These are phyloP conservation scores for Aphanomyces invadans DNA, from an alignment of 352 stramenopile genomes.

Conservation along the genomic window DNA sequence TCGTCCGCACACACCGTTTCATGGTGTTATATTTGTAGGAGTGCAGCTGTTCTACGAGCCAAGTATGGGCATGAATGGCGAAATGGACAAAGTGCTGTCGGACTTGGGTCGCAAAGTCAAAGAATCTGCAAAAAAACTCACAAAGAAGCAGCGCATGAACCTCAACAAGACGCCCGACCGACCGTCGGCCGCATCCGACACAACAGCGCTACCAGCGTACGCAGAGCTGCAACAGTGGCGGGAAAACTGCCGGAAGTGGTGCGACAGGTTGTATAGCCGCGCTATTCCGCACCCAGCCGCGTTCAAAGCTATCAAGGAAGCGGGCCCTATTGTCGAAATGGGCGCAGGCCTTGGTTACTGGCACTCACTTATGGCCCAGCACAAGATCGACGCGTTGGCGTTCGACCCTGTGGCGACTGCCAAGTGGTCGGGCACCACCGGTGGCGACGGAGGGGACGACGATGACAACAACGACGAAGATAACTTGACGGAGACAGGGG, in stretches of 20 bases:
- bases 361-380: slow-evolving; percentile 16
- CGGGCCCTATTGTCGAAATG: slow-evolving; percentile 31
- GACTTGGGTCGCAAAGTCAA: slow-evolving; percentile 25
- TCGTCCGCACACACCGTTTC: not conserved
- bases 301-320: slow-evolving; percentile 42
- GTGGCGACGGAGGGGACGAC: slow-evolving; percentile 30
- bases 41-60: slow-evolving; percentile 73
- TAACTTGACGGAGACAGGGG: not conserved
- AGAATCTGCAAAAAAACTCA: slow-evolving; percentile 28
- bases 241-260: slow-evolving; percentile 71
- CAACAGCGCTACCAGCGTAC: slow-evolving; percentile 53
- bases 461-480: slow-evolving; percentile 29
- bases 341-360: slow-evolving; percentile 23
- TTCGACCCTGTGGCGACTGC: slow-evolving; percentile 26
- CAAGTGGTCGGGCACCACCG: slow-evolving; percentile 23
- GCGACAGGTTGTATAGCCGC: slow-evolving; percentile 64
- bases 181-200: slow-evolving; percentile 27
- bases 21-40: slow-evolving; percentile 22
- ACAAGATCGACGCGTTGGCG: slow-evolving; percentile 12
- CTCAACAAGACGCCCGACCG: slow-evolving; percentile 40
- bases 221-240: slow-evolving; percentile 61
- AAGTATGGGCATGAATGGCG: slow-evolving; percentile 60
- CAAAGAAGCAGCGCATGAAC: slow-evolving; percentile 56
- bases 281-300: slow-evolving; percentile 54
- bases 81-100: slow-evolving; percentile 63